These are phyloP conservation scores for Aleurites moluccanus DNA, from an alignment of 441 rosid species.

Conservation along the genomic window DNA sequence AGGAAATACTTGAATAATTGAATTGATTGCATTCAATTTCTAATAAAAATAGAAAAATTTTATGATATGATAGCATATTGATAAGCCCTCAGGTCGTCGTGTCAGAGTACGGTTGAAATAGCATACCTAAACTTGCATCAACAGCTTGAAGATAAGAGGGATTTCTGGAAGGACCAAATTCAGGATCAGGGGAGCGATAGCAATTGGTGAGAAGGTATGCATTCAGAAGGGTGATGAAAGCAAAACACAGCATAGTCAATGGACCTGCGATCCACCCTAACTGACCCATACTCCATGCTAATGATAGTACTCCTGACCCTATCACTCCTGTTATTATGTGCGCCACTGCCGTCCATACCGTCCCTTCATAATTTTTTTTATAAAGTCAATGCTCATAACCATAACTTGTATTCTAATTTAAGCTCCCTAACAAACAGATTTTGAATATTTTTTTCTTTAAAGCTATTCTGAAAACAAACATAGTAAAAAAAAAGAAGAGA, in stretches of 20 bases:
- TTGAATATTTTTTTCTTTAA: not conserved
- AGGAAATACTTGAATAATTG: no score
- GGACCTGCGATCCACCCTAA: constrained; percentile 56
- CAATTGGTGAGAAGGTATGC: constrained; percentile 33
- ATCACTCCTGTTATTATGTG: constrained; percentile 50
- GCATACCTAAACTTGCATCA: constrained; percentile 33
- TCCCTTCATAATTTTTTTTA: constrained; percentile 27
- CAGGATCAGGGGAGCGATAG: constrained; percentile 44
- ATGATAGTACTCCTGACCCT: constrained; percentile 51
- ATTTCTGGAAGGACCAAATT: constrained; percentile 37
- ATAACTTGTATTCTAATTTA: no score
- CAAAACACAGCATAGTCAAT: constrained; percentile 31
- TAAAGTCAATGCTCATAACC: not conserved
- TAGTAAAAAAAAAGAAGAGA: no score
- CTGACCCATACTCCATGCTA: constrained; percentile 50
- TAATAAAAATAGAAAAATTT: no score
- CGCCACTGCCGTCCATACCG: constrained; percentile 44
- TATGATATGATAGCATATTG: no score
- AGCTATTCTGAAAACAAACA: not conserved
- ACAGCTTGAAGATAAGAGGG: constrained; percentile 41
- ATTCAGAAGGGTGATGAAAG: constrained; percentile 27
- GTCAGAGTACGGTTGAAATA: no score
- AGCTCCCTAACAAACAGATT: no score
- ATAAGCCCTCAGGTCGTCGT: no score
- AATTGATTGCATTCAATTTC: no score